Conservation (phyloP, 208 protist genomes). For the Acanthamoeba healyi region DNA sequence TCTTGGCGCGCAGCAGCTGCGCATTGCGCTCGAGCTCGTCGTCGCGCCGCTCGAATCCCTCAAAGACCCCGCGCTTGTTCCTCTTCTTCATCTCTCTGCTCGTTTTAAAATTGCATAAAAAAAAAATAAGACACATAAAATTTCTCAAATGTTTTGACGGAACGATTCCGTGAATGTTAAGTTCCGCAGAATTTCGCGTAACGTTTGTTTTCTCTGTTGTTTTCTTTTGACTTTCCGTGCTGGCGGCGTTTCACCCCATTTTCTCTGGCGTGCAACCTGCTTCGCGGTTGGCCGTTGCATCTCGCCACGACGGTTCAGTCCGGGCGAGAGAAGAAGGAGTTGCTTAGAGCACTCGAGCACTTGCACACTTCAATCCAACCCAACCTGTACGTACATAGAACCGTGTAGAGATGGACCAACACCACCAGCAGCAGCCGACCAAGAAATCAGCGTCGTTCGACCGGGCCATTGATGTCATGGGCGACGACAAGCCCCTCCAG, state of each 20-base stretch:
- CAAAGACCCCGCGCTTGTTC: neutral
- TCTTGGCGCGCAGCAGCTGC: neutral
- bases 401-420: too few relatives aligned
- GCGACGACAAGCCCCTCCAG: neutral
- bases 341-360: too few relatives aligned
- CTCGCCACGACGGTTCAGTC: neutral
- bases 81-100: constrained; percentile 21
- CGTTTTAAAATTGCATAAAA: too few relatives aligned
- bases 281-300: neutral
- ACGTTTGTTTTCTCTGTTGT: neutral
- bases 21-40: neutral
- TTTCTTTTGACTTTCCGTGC: neutral
- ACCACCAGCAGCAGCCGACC: neutral
- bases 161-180: neutral
- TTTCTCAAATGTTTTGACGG: too few relatives aligned
- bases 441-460: neutral
- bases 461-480: neutral
- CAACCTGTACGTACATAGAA: neutral
- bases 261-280: neutral
- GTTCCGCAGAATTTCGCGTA: neutral
- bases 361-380: neutral
- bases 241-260: neutral
- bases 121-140: neutral
- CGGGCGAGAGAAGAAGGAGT: too few relatives aligned
- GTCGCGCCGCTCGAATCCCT: constrained; percentile 11